Conservation (phyloP, 352 stramenopile species). For the Phytophthora sp. region DNA sequence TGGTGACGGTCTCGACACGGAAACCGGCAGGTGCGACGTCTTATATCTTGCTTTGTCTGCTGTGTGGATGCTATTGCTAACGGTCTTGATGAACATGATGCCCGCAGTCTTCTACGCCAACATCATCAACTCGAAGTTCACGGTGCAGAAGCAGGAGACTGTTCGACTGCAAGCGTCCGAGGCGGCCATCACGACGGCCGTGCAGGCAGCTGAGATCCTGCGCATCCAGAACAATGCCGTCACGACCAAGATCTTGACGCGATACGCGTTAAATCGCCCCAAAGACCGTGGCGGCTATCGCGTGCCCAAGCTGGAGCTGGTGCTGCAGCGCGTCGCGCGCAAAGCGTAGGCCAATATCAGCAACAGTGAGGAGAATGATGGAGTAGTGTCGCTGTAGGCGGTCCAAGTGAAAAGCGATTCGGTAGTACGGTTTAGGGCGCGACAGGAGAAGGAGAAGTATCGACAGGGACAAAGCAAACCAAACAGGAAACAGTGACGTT, state of each 20-base stretch:
- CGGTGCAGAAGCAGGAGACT: conserved; percentile 65
- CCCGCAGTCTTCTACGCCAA: conserved; percentile 76
- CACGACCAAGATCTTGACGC: conserved; percentile 72
- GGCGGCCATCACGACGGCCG: conserved; percentile 71
- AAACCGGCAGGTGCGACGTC: conserved; percentile 64
- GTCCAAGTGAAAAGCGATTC: too few relatives aligned
- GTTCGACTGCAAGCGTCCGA: conserved; percentile 74
- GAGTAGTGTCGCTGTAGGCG: conserved; percentile 2
- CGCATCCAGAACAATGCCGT: conserved; percentile 63
- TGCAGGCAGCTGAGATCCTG: conserved; percentile 75
- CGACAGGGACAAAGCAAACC: conserved; percentile 15
- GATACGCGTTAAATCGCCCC: conserved; percentile 63
- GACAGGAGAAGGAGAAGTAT: conserved; percentile 5
- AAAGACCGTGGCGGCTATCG: conserved; percentile 59
- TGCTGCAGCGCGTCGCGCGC: conserved; percentile 53
- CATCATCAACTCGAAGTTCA: conserved; percentile 84
- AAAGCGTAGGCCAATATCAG: conserved; percentile 29
- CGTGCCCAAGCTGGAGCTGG: conserved; percentile 76
- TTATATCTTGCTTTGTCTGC: neutral
- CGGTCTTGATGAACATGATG: neutral
- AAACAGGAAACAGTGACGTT: conserved; percentile 33
- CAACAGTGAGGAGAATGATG: conserved; percentile 5
- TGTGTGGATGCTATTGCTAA: conserved; percentile 11
- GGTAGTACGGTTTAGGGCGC: too few relatives aligned
- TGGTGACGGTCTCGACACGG: conserved; percentile 71